Percentiles rank a stretch among this genome's conserved stretches.
Conservation (phyloP, 1,284 basidiomycete genomes). For the Heterobasidion annosum region DNA sequence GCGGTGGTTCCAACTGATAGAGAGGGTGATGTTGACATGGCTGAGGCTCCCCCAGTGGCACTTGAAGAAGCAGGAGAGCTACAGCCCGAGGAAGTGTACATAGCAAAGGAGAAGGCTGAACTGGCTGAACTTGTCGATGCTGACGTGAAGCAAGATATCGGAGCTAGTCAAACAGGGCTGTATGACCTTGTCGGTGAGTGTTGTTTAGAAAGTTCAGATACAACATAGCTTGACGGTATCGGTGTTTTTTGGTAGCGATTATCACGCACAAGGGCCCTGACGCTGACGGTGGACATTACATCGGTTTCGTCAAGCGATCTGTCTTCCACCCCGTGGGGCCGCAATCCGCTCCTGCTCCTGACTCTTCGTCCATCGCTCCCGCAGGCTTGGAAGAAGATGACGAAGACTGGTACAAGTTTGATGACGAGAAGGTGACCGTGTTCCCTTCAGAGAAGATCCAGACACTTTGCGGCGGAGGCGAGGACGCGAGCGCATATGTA, state of each 20-base stretch:
- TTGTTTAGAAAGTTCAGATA: background rate
- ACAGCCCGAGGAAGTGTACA: conserved; percentile 52
- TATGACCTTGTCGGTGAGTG: conserved; percentile 79
- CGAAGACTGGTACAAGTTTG: conserved; percentile 85
- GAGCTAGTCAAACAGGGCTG: conserved; percentile 65
- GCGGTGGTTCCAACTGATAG: conserved; percentile 10
- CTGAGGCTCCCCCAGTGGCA: conserved; percentile 22
- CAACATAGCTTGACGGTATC: background rate
- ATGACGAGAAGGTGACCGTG: conserved; percentile 84
- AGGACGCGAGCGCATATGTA: conserved; percentile 82
- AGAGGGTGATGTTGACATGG: conserved; percentile 31
- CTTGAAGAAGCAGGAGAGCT: conserved; percentile 22
- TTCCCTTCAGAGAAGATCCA: conserved; percentile 78
- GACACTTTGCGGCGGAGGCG: conserved; percentile 81
- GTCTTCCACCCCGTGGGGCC: conserved; percentile 35
- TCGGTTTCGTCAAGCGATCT: conserved; percentile 79
- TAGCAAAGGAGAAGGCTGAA: conserved; percentile 55
- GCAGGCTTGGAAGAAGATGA: conserved; percentile 36
- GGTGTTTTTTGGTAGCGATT: conserved; percentile 46
- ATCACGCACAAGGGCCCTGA: conserved; percentile 96
- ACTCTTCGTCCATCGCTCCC: background rate
- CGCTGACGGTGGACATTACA: conserved; percentile 92
- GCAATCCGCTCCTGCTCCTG: background rate
- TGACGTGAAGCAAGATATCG: conserved; percentile 59
- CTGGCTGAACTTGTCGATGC: conserved; percentile 56